phyloP scores from a whole-genome alignment of 1,139 yeast genomes.

The Candida pseudoviswanathii region DNA sequence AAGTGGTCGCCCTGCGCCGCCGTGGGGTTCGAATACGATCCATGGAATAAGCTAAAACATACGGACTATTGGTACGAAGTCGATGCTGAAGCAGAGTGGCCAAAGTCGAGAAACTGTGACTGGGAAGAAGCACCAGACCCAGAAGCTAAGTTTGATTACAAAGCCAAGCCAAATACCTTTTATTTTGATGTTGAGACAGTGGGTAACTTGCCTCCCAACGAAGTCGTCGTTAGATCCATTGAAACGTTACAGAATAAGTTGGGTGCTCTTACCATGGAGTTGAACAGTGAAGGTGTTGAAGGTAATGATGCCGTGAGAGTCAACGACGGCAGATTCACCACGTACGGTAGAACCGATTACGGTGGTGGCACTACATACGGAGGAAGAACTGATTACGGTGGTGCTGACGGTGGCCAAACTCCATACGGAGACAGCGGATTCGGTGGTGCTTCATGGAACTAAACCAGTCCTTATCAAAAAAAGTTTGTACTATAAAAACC shows the following conservation, averaged over 20 bases:
- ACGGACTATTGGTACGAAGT: conserved; percentile 97
- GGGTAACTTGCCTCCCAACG: conserved; percentile 86
- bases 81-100: conserved; percentile 91
- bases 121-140: conserved; percentile 97
- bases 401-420: conserved; percentile 36
- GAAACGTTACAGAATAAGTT: conserved; percentile 85
- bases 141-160: conserved; percentile 83
- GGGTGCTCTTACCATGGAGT: conserved; percentile 84
- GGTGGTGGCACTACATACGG: conserved; percentile 39
- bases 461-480: background rate
- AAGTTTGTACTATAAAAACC: conserved; percentile 1
- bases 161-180: conserved; percentile 77
- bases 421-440: conserved; percentile 45
- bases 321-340: conserved; percentile 48
- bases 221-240: conserved; percentile 82
- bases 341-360: conserved; percentile 51
- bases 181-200: conserved; percentile 92
- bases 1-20: conserved; percentile 98
- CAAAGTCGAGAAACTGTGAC: conserved; percentile 80
- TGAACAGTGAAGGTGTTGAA: conserved; percentile 62
- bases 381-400: conserved; percentile 48
- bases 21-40: conserved; percentile 97
- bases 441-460: conserved; percentile 31
- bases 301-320: conserved; percentile 36
- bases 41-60: conserved; percentile 97